phyloP scores from a whole-genome alignment of 257 asterid species.

The Lycium barbarum region DNA sequence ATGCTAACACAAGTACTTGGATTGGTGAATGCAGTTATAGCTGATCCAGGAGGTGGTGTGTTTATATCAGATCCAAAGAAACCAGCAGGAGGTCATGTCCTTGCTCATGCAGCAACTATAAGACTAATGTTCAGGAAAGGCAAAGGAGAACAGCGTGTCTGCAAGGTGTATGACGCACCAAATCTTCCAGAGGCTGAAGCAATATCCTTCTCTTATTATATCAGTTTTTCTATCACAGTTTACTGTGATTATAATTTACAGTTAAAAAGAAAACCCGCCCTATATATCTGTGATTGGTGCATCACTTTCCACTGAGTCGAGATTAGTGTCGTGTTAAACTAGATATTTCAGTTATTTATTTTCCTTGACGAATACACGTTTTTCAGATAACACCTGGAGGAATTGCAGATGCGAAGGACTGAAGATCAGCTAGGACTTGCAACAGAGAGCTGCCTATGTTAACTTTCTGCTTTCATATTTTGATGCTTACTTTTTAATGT shows the following conservation, averaged over 20 bases:
- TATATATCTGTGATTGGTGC: not conserved
- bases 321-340: not conserved
- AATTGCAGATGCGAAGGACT: constrained; percentile 96
- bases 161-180: constrained; percentile 98
- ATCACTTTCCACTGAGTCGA: not conserved
- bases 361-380: constrained; percentile 66
- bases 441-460: not conserved
- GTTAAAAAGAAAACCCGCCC: not conserved
- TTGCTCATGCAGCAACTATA: constrained; percentile 98
- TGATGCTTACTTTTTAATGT: not conserved
- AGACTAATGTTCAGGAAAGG: constrained; percentile 99
- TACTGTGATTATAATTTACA: not conserved
- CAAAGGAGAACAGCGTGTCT: constrained; percentile 98
- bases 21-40: constrained; percentile 77
- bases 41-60: constrained; percentile 98
- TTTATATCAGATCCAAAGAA: constrained; percentile 98
- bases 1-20: constrained; percentile 23
- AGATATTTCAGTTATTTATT: not conserved
- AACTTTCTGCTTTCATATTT: not conserved
- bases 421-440: constrained; percentile 34
- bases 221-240: constrained; percentile 29
- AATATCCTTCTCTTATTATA: constrained; percentile 64
- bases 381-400: constrained; percentile 98
- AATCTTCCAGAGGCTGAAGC: constrained; percentile 99
- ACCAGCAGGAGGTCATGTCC: constrained; percentile 98